phyloP scores from a whole-genome alignment of 148 eudicot genomes.

The Rhododendron ferrugineum region DNA sequence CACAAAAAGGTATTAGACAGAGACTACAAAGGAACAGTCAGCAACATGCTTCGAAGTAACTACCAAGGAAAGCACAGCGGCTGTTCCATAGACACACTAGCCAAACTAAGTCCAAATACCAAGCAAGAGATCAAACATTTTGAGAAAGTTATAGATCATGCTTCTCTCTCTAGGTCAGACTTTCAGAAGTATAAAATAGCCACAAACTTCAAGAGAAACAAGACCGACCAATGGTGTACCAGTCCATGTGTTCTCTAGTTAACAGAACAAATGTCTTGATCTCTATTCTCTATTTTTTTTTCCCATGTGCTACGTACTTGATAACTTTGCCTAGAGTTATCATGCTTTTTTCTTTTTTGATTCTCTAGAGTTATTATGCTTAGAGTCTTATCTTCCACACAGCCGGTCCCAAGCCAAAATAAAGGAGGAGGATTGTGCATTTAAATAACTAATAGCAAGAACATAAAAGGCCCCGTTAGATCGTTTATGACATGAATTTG shows the following conservation, averaged over 20 bases:
- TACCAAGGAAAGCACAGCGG: background rate
- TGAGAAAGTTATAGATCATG: background rate
- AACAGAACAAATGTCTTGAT: background rate
- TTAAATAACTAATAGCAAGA: background rate
- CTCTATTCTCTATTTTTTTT: background rate
- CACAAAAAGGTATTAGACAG: conserved; percentile 3
- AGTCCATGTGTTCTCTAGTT: background rate
- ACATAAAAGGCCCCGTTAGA: background rate
- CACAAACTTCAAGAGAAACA: background rate
- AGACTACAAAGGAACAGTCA: conserved; percentile 7
- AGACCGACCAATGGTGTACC: background rate
- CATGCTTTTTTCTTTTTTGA: no score
- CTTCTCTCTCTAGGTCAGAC: background rate
- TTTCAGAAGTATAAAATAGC: background rate
- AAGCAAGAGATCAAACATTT: background rate
- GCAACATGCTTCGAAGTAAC: background rate
- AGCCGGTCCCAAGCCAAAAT: background rate
- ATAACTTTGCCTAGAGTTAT: background rate
- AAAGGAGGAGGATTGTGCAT: background rate
- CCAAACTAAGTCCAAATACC: background rate
- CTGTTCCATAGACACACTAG: background rate
- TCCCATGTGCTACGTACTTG: background rate
- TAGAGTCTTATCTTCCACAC: background rate
- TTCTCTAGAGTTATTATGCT: background rate
- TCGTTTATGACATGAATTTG: background rate